These are phyloP conservation scores for Diaporthe ilicicola DNA, from an alignment of 2,329 filamentous ascomycete species.

Conservation along the genomic window DNA sequence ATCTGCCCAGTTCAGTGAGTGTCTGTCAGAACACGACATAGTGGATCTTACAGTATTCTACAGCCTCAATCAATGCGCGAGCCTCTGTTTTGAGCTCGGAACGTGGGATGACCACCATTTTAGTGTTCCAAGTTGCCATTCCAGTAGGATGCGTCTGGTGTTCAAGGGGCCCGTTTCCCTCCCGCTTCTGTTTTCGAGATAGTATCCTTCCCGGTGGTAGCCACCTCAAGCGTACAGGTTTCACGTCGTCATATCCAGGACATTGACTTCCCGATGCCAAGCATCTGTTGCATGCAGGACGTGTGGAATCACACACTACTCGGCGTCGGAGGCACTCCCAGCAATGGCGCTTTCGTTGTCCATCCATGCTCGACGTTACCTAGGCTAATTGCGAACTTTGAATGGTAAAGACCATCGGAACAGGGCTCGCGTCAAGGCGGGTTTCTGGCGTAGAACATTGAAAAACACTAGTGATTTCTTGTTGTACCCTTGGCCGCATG, in stretches of 20 bases:
- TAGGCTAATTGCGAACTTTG: not conserved
- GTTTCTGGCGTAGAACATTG: too few relatives aligned
- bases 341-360: not conserved
- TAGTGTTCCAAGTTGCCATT: too few relatives aligned
- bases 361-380: not conserved
- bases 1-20: not conserved
- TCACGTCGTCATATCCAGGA: not conserved
- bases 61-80: not conserved
- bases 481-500: not conserved
- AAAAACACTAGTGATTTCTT: not conserved
- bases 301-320: not conserved
- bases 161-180: not conserved
- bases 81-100: not conserved
- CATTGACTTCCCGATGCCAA: not conserved
- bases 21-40: too few relatives aligned
- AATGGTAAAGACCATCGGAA: not conserved
- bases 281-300: not conserved
- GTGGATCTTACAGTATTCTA: not conserved
- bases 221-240: constrained; percentile 3
- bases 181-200: not conserved
- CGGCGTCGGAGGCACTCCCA: constrained; percentile 1
- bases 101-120: too few relatives aligned
- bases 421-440: not conserved
- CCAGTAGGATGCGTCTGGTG: too few relatives aligned
- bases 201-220: not conserved